phyloP scores from a whole-genome alignment of 495 filamentous ascomycete genomes.

The Penicillium paxilli region DNA sequence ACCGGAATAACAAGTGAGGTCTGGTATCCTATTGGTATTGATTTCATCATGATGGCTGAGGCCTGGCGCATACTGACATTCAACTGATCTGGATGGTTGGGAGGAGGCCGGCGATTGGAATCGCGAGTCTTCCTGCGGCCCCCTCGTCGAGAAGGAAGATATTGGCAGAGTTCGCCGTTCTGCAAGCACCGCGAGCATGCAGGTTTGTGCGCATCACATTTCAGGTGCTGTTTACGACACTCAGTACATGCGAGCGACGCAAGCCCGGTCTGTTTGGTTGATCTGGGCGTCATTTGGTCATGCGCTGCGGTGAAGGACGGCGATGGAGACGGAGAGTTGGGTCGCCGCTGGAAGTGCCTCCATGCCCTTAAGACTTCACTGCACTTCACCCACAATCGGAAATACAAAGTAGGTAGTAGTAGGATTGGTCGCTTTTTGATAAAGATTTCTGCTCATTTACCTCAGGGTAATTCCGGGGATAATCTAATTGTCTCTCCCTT shows the following conservation, averaged over 20 bases:
- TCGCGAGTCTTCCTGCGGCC: constrained; percentile 34
- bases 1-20: constrained; percentile 7
- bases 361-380: no score
- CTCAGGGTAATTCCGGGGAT: no score
- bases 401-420: no score
- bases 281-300: constrained; percentile 17
- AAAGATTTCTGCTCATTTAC: no score
- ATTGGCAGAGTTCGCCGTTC: constrained; percentile 30
- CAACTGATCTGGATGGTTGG: constrained; percentile 9
- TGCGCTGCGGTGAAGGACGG: background rate
- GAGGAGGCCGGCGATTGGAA: constrained; percentile 11
- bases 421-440: no score
- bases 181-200: constrained; percentile 38
- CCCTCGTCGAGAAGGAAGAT: constrained; percentile 40
- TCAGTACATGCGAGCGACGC: constrained; percentile 42
- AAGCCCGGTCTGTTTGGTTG: constrained; percentile 24
- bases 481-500: background rate
- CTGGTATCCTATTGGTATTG: constrained; percentile 5
- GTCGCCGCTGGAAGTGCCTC: background rate
- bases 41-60: background rate
- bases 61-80: constrained; percentile 7
- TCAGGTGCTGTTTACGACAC: constrained; percentile 45
- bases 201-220: constrained; percentile 39
- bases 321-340: constrained; percentile 1
- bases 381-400: no score